A percentile compares a stretch with the other conserved stretches of the same genome.
These are phyloP conservation scores for Daldinia bambusicola DNA, from an alignment of 495 filamentous ascomycete genomes.

Conservation along the genomic window DNA sequence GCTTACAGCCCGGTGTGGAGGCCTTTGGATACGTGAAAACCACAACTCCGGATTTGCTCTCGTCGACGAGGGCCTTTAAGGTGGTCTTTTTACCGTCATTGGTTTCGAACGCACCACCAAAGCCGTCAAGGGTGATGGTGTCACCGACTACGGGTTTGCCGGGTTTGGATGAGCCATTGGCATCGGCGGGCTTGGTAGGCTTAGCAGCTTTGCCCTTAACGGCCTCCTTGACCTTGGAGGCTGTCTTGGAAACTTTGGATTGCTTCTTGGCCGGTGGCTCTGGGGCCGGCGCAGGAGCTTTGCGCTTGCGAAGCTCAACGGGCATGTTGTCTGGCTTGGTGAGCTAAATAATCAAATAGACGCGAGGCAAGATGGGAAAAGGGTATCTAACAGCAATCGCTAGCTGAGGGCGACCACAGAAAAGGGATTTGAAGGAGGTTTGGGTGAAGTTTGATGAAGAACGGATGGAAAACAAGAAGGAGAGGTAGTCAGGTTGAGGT, in stretches of 20 bases:
- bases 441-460: slow-evolving; percentile 45
- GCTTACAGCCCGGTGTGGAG: slow-evolving; percentile 94
- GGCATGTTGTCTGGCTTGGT: slow-evolving; percentile 54
- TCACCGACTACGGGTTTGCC: slow-evolving; percentile 56
- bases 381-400: slow-evolving; percentile 19
- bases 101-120: slow-evolving; percentile 86
- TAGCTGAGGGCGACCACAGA: slow-evolving; percentile 33
- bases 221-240: slow-evolving; percentile 57
- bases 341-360: slow-evolving; percentile 27
- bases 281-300: slow-evolving; percentile 67
- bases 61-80: slow-evolving; percentile 78
- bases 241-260: slow-evolving; percentile 56
- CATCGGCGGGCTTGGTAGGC: slow-evolving; percentile 49
- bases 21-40: slow-evolving; percentile 97
- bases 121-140: slow-evolving; percentile 71
- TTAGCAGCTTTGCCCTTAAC: slow-evolving; percentile 52
- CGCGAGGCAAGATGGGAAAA: slow-evolving; percentile 12
- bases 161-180: slow-evolving; percentile 49
- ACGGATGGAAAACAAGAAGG: slow-evolving; percentile 35
- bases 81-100: slow-evolving; percentile 83
- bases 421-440: slow-evolving; percentile 4
- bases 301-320: slow-evolving; percentile 79
- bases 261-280: slow-evolving; percentile 65
- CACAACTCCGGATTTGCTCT: slow-evolving; percentile 86
- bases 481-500: slow-evolving; percentile 42